Evolutionary conservation across 352 stramenopile species (phyloP), one percentile per base, ranked within the genome.

Genomic region (Globisporangium emineosum): DNA sequence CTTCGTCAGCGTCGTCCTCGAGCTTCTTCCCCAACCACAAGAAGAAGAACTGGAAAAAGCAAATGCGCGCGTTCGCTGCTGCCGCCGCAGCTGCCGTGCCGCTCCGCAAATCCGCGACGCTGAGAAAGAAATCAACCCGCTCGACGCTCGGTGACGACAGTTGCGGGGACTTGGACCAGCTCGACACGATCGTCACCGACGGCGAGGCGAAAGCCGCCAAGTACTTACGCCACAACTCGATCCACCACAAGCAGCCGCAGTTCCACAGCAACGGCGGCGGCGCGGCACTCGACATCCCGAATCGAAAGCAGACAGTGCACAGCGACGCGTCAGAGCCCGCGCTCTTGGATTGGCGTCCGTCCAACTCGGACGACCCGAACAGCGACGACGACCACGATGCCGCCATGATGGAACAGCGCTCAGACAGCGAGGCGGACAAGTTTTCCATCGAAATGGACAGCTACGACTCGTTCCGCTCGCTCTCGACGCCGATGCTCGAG

Each of bases 391-490:
- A 50, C 12, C 33, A 52, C 33, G 51, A 25, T 19, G 27, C 35
- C 12, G 51, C 9, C 8, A 43, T 57, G 51, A 19, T 43, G 29
- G 59, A 65, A 7, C 25, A 33, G 13, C 61, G 61, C 6, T 67
- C 61, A 13, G 61, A 67, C 42, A 67, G 61, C 53, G 61, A 67
- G 23, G n/a, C 52, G 3, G 61, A 67, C 61, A 60, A 54, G 21
- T 67, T 68, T 50, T 68, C 73, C 19, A 84, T 84, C 62, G 69
- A 84, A 17, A 66, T 83, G 40, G 73, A 81, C 57, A 75, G 77
- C 70, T 81, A 80, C 60, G 73, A 81, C 59, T 76, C 73, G 57
- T 81, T 79, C 69, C 78, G 71, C 53, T 77, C 67, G 53, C 77
- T 84, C 67, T 80, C 74, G n/a, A 84, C 76, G 63, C 76, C 73